Conservation (phyloP, 495 filamentous ascomycete genomes). For the Darksidea phi region DNA sequence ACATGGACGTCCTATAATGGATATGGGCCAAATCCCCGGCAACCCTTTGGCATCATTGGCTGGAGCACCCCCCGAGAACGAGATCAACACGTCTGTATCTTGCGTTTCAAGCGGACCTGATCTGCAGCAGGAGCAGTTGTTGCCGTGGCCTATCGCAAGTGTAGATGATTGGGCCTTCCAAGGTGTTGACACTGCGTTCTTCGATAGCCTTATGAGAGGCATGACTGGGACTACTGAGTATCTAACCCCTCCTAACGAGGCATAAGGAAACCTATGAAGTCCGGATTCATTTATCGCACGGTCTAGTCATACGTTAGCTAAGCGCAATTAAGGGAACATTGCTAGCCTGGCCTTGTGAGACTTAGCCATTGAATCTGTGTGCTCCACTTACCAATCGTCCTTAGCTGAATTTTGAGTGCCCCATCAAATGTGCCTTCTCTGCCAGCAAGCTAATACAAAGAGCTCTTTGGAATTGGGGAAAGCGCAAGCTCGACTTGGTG, state of each 20-base stretch:
- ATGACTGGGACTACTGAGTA: not conserved
- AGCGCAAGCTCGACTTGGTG: too few relatives aligned
- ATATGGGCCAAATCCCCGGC: not conserved
- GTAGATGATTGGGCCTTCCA: constrained; percentile 14
- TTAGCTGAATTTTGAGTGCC: too few relatives aligned
- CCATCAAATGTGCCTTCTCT: too few relatives aligned
- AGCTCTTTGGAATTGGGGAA: too few relatives aligned
- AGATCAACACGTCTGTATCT: not conserved
- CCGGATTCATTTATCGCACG: too few relatives aligned
- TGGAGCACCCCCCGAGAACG: not conserved
- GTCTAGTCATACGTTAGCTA: too few relatives aligned
- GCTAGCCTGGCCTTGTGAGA: too few relatives aligned
- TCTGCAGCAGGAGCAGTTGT: not conserved
- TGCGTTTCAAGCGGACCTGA: not conserved
- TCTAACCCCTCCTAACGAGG: not conserved
- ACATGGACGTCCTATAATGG: not conserved
- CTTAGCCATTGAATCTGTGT: too few relatives aligned
- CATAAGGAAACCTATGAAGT: not conserved
- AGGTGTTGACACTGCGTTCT: constrained; percentile 13
- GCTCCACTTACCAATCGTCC: too few relatives aligned
- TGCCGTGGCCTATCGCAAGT: not conserved
- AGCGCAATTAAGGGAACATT: too few relatives aligned
- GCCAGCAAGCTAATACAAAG: too few relatives aligned
- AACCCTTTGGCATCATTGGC: not conserved
- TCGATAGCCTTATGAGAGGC: constrained; percentile 14